A percentile compares a stretch with the other conserved stretches of the same genome.
These are phyloP conservation scores for Acacia confusa DNA, from an alignment of 306 rosid species.

Conservation along the genomic window DNA sequence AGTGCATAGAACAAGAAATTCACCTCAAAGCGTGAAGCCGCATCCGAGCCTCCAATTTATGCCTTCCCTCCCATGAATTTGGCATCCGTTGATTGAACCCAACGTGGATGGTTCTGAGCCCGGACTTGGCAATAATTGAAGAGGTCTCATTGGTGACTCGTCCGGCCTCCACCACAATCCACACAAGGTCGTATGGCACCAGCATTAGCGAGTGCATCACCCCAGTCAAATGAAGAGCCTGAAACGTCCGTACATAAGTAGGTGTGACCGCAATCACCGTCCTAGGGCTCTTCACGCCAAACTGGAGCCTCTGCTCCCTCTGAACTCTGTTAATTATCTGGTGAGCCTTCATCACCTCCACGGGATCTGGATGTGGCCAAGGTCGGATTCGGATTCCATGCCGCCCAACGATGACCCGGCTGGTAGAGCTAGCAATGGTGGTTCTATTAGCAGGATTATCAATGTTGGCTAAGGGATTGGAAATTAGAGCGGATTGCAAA, in stretches of 20 bases:
- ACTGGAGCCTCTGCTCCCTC: constrained; percentile 83
- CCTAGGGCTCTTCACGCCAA: constrained; percentile 79
- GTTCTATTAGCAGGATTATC: constrained; percentile 48
- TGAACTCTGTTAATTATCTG: constrained; percentile 86
- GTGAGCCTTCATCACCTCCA: constrained; percentile 95
- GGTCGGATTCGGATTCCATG: constrained; percentile 99
- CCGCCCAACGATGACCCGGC: constrained; percentile 93
- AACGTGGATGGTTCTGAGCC: constrained; percentile 68
- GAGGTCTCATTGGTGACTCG: constrained; percentile 85
- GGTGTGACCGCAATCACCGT: constrained; percentile 80
- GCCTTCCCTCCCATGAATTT: constrained; percentile 81
- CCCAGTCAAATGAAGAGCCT: constrained; percentile 87
- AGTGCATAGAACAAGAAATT: neutral
- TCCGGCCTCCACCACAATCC: constrained; percentile 98
- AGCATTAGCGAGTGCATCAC: constrained; percentile 95
- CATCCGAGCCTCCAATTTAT: constrained; percentile 80
- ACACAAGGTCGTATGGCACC: constrained; percentile 78
- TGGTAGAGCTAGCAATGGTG: constrained; percentile 37
- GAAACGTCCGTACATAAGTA: constrained; percentile 87
- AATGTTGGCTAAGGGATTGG: constrained; percentile 30
- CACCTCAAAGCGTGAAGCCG: constrained; percentile 89
- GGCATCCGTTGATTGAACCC: constrained; percentile 71
- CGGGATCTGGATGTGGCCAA: constrained; percentile 98
- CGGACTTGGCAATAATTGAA: constrained; percentile 69
- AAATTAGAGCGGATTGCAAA: constrained; percentile 18